Percentiles rank a stretch among this genome's conserved stretches.
Conservation (phyloP, 306 rosid genomes). For the Quercus glauca region DNA sequence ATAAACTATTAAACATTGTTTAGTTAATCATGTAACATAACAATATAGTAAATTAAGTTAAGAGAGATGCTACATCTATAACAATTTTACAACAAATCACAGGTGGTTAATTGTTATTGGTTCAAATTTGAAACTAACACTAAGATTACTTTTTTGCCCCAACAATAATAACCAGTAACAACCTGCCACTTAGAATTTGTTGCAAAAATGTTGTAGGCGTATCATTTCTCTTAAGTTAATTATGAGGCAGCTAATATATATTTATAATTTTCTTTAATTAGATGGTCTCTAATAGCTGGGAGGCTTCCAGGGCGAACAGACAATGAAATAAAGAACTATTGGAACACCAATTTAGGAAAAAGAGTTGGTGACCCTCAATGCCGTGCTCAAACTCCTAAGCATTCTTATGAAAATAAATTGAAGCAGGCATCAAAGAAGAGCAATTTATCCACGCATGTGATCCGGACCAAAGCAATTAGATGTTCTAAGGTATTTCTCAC, state of each 20-base stretch:
- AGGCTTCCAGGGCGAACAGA: slow-evolving; percentile 13
- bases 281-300: slow-evolving; percentile 7
- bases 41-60: background rate
- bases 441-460: background rate
- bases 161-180: too few species aligned
- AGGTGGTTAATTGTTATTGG: too few species aligned
- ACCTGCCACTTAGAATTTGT: too few species aligned
- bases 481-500: slow-evolving; percentile 30
- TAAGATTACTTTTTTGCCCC: too few species aligned
- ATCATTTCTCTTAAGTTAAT: too few species aligned
- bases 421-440: background rate
- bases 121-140: too few species aligned
- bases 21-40: background rate
- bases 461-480: slow-evolving; percentile 42
- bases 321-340: slow-evolving; percentile 9
- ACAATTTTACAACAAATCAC: too few species aligned
- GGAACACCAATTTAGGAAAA: background rate
- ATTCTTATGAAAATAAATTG: background rate
- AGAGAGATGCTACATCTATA: too few species aligned
- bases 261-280: background rate
- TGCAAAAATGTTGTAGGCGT: too few species aligned
- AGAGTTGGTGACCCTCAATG: background rate
- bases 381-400: background rate
- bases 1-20: too few species aligned
- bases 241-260: background rate